Conservation (phyloP, 2,329 filamentous ascomycete species). For the Hymenoscyphus fraxineus region DNA sequence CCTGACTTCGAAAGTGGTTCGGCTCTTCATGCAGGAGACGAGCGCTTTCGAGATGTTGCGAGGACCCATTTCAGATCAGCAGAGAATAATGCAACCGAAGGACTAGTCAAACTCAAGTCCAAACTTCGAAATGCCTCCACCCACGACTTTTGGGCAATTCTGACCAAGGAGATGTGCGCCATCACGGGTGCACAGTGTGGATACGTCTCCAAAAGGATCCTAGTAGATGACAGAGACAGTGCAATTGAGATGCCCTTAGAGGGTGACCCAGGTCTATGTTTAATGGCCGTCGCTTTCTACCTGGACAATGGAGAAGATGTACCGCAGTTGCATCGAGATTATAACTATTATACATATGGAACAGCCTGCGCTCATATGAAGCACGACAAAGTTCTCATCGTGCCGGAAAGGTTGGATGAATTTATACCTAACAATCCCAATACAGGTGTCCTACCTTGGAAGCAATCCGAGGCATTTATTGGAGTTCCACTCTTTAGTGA, state of each 20-base stretch:
- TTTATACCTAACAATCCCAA: slow-evolving; percentile 60
- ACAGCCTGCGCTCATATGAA: slow-evolving; percentile 66
- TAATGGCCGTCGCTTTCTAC: slow-evolving; percentile 64
- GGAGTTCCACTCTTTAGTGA: slow-evolving; percentile 62
- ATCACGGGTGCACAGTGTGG: slow-evolving; percentile 63
- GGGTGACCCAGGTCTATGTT: slow-evolving; percentile 57
- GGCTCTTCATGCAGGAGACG: slow-evolving; percentile 30
- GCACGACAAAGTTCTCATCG: slow-evolving; percentile 66
- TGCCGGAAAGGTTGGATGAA: slow-evolving; percentile 57
- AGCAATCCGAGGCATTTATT: slow-evolving; percentile 62
- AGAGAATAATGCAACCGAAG: slow-evolving; percentile 59
- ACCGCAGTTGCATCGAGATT: slow-evolving; percentile 53
- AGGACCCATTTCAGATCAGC: slow-evolving; percentile 40
- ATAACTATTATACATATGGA: slow-evolving; percentile 60
- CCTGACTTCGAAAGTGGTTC: slow-evolving; percentile 26
- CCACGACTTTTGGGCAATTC: slow-evolving; percentile 59
- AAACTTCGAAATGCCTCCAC: slow-evolving; percentile 49
- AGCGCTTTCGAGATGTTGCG: slow-evolving; percentile 30
- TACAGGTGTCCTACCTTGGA: slow-evolving; percentile 43
- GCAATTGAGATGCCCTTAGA: slow-evolving; percentile 58
- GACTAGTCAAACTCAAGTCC: slow-evolving; percentile 56
- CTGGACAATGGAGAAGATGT: slow-evolving; percentile 56
- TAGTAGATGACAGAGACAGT: slow-evolving; percentile 54
- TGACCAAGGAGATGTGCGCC: slow-evolving; percentile 61
- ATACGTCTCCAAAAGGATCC: slow-evolving; percentile 63